These are phyloP conservation scores for Exutisphaerella laricina DNA, from an alignment of 2,329 filamentous ascomycete genomes.

Conservation along the genomic window DNA sequence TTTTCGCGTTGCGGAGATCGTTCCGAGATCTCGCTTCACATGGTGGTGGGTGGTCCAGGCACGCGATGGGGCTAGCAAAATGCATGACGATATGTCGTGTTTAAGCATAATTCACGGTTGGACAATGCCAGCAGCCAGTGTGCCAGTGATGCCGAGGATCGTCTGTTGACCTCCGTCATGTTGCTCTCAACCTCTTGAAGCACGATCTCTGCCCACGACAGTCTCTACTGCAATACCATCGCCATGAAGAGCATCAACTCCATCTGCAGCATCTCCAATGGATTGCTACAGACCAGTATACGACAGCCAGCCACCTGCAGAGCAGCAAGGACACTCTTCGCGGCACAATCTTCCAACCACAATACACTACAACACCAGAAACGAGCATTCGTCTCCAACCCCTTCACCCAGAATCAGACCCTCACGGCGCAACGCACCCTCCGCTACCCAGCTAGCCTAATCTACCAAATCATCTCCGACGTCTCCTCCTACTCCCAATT, in stretches of 20 bases:
- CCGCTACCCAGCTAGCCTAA: slow-evolving; percentile 61
- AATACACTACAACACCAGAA: slow-evolving; percentile 23
- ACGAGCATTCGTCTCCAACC: slow-evolving; percentile 43
- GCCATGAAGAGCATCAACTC: slow-evolving; percentile 28
- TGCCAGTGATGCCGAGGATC: neutral
- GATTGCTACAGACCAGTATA: slow-evolving; percentile 18
- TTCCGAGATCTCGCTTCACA: slow-evolving; percentile 1
- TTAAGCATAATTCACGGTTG: neutral
- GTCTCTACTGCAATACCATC: slow-evolving; percentile 1
- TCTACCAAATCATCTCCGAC: slow-evolving; percentile 85
- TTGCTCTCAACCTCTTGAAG: neutral
- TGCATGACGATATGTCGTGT: slow-evolving; percentile 13
- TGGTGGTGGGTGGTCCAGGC: neutral
- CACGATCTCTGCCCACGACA: neutral
- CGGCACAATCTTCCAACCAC: slow-evolving; percentile 11
- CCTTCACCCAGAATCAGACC: slow-evolving; percentile 58
- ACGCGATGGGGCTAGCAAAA: slow-evolving; percentile 9
- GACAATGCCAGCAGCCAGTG: slow-evolving; percentile 8
- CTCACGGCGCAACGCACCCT: slow-evolving; percentile 71
- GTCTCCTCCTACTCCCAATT: slow-evolving; percentile 78
- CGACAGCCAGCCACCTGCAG: slow-evolving; percentile 12
- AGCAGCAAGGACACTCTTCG: slow-evolving; percentile 14
- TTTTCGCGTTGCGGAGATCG: neutral
- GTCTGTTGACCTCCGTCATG: neutral
- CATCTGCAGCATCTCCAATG: slow-evolving; percentile 19